Conservation (phyloP, 768 basidiomycete species). For the Lepiota subincarnata region DNA sequence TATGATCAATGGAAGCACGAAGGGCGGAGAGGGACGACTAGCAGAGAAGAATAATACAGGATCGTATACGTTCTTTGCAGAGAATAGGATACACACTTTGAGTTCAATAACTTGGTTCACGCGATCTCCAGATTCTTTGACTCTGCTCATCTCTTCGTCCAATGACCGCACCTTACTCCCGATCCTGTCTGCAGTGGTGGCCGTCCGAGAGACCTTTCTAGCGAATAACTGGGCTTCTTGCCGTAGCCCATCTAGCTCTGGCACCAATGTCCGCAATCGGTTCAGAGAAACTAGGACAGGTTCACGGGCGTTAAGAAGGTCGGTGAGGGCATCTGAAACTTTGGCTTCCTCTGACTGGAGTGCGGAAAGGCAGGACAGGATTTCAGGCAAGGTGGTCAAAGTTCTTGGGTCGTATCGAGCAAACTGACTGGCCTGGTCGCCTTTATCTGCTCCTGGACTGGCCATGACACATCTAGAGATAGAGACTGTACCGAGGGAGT, state of each 20-base stretch:
- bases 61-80: not conserved
- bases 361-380: conserved; percentile 68
- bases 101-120: conserved; percentile 94
- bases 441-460: not conserved
- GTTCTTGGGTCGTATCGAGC: conserved; percentile 31
- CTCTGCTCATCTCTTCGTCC: conserved; percentile 90
- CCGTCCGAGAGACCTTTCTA: conserved; percentile 63
- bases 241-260: conserved; percentile 60
- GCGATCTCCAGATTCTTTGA: conserved; percentile 86
- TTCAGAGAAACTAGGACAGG: conserved; percentile 60
- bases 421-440: not conserved
- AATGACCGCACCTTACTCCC: conserved; percentile 86
- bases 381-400: conserved; percentile 62
- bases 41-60: conserved; percentile 9
- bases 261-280: conserved; percentile 56
- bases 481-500: not conserved
- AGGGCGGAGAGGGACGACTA: conserved; percentile 38
- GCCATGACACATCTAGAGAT: conserved; percentile 1
- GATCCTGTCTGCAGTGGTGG: conserved; percentile 79
- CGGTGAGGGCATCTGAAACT: conserved; percentile 68
- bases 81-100: conserved; percentile 52
- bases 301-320: conserved; percentile 63
- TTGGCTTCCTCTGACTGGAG: conserved; percentile 76
- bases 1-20: conserved; percentile 73
- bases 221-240: conserved; percentile 52